Conservation (phyloP, 495 filamentous ascomycete species). For the Chaetomium fimeti region DNA sequence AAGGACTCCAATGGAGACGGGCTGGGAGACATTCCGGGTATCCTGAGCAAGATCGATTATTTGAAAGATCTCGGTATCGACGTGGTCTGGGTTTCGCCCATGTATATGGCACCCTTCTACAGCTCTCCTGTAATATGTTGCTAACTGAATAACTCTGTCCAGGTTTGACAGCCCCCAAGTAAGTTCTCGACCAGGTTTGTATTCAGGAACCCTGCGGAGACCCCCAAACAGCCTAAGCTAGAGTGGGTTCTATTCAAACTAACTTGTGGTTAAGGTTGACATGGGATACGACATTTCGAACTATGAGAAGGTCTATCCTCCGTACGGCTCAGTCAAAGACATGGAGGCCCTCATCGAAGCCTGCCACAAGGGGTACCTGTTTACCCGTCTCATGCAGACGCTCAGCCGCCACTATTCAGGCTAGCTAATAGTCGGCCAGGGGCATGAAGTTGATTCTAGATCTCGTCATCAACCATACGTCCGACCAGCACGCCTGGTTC, state of each 20-base stretch:
- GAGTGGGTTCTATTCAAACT: neutral
- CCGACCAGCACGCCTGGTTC: slow-evolving; percentile 76
- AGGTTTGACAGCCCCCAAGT: slow-evolving; percentile 61
- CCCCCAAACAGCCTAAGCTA: neutral
- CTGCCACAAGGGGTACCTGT: slow-evolving; percentile 53
- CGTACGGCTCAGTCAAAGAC: slow-evolving; percentile 62
- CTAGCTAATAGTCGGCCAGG: slow-evolving; percentile 39
- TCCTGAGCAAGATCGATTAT: slow-evolving; percentile 66
- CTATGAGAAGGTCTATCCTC: slow-evolving; percentile 59
- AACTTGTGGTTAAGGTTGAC: slow-evolving; percentile 36
- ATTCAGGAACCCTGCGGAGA: neutral
- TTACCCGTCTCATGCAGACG: neutral
- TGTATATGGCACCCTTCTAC: slow-evolving; percentile 27
- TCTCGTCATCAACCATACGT: slow-evolving; percentile 77
- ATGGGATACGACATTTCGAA: slow-evolving; percentile 65
- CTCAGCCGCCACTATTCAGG: neutral
- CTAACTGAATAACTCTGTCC: neutral
- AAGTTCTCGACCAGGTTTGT: slow-evolving; percentile 1
- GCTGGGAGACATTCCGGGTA: slow-evolving; percentile 65
- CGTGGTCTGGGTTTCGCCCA: slow-evolving; percentile 67
- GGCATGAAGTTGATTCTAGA: slow-evolving; percentile 73
- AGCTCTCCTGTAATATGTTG: too few relatives aligned
- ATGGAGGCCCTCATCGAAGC: slow-evolving; percentile 56
- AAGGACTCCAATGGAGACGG: slow-evolving; percentile 68
- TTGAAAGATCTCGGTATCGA: slow-evolving; percentile 62